phyloP scores from a whole-genome alignment of 345 rosid genomes.

The Hibiscus mutabilis region DNA sequence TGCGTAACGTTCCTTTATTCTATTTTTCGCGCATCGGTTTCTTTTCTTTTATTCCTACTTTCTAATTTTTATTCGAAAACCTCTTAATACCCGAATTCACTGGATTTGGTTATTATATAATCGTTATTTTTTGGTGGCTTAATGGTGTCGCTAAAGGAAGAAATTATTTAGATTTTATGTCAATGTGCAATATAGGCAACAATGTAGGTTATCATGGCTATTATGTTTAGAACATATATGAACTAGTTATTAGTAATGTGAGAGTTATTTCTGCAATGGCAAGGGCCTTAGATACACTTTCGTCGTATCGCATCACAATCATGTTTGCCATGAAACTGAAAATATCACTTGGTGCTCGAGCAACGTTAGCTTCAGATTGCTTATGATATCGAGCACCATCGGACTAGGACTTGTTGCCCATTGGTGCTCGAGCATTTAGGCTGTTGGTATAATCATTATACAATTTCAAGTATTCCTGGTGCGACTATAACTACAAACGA shows the following conservation, averaged over 20 bases:
- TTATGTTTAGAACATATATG: not conserved
- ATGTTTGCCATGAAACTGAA: no score
- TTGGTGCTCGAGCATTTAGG: not conserved
- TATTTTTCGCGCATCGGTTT: no score
- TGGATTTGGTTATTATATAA: not conserved
- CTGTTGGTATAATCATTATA: not conserved
- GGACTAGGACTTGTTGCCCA: not conserved
- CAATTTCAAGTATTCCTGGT: not conserved
- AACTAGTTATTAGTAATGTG: not conserved
- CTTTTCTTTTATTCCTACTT: not conserved
- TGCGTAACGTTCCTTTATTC: no score
- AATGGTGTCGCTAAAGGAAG: not conserved
- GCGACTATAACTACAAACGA: not conserved
- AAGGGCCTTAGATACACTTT: not conserved
- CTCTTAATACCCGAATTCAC: no score
- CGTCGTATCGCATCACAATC: not conserved
- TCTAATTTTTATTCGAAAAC: no score
- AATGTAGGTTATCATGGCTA: no score
- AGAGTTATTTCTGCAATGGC: not conserved
- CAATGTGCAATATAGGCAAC: not conserved
- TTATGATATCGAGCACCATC: not conserved
- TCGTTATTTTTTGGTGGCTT: not conserved
- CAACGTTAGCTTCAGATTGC: not conserved
- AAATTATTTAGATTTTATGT: not conserved
- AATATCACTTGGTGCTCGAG: no score